phyloP scores from a whole-genome alignment of 2,329 filamentous ascomycete species.

The Cladosporium phlei region DNA sequence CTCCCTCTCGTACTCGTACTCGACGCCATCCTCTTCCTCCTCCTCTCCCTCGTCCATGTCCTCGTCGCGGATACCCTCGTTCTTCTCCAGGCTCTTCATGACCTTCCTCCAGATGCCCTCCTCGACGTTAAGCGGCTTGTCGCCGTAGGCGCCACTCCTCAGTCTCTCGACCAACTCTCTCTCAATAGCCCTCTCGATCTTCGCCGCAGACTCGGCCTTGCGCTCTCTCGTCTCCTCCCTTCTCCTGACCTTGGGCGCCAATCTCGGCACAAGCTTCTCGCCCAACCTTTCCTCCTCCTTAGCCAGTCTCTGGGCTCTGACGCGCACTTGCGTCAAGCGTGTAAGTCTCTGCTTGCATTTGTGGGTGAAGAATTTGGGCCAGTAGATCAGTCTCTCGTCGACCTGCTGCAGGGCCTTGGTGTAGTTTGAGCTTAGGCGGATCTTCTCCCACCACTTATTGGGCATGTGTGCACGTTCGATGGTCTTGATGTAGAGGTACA shows the following conservation, averaged over 20 bases:
- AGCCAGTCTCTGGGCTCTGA: constrained; percentile 68
- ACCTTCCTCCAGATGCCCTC: constrained; percentile 97
- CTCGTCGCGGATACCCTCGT: constrained; percentile 74
- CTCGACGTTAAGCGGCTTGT: constrained; percentile 90
- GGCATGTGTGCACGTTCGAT: constrained; percentile 84
- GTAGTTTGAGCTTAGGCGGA: constrained; percentile 87
- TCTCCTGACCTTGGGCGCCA: constrained; percentile 78
- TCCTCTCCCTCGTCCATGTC: constrained; percentile 85
- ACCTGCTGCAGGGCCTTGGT: constrained; percentile 82
- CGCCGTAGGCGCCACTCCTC: constrained; percentile 88
- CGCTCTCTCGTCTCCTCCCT: constrained; percentile 46
- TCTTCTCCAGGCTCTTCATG: constrained; percentile 79
- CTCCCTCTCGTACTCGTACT: constrained; percentile 61
- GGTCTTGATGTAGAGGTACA: constrained; percentile 97
- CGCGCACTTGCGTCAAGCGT: constrained; percentile 83
- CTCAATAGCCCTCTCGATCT: constrained; percentile 94
- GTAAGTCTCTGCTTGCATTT: constrained; percentile 97
- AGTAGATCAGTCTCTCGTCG: constrained; percentile 82
- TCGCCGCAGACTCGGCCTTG: constrained; percentile 59
- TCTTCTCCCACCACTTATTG: constrained; percentile 88
- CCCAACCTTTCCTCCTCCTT: constrained; percentile 86
- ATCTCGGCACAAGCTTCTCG: constrained; percentile 79
- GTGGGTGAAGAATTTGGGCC: constrained; percentile 86
- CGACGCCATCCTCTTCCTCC: constrained; percentile 61
- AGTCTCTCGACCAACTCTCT: constrained; percentile 87